Percentiles rank a stretch among this genome's conserved stretches.
These are phyloP conservation scores for Aureobasidium namibiae DNA, from an alignment of 2,329 filamentous ascomycete genomes.

Conservation along the genomic window DNA sequence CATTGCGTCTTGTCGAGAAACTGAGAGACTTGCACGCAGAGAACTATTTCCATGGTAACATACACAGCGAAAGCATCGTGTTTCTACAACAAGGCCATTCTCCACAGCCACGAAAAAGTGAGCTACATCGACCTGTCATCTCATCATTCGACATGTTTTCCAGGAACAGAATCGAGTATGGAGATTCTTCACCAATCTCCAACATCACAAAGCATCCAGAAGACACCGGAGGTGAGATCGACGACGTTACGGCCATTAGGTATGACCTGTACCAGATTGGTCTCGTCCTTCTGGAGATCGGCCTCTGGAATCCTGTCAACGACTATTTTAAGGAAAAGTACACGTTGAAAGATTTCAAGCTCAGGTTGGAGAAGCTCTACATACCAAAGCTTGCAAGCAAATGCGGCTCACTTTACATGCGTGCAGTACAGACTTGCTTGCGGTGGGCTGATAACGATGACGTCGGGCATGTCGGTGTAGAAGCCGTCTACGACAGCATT, in stretches of 20 bases:
- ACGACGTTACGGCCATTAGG: conserved; percentile 40
- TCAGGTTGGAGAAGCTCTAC: conserved; percentile 55
- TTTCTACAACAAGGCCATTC: conserved; percentile 48
- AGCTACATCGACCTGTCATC: conserved; percentile 60
- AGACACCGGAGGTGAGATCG: conserved; percentile 28
- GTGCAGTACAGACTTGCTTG: conserved; percentile 64
- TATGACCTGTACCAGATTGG: conserved; percentile 66
- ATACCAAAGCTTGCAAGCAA: conserved; percentile 56
- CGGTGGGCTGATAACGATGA: conserved; percentile 51
- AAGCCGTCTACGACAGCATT: conserved; percentile 21
- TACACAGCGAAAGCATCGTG: conserved; percentile 58
- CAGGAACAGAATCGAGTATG: conserved; percentile 48
- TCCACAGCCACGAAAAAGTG: conserved; percentile 34
- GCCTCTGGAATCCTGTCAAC: conserved; percentile 62
- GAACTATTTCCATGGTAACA: conserved; percentile 61
- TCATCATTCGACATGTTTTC: conserved; percentile 70
- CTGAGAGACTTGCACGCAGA: conserved; percentile 65
- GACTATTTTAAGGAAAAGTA: conserved; percentile 53
- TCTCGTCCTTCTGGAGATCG: conserved; percentile 65
- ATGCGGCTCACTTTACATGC: conserved; percentile 68
- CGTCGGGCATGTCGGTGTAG: conserved; percentile 11
- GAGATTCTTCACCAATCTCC: conserved; percentile 35
- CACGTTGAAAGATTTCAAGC: conserved; percentile 52
- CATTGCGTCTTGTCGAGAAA: conserved; percentile 62
- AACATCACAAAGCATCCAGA: conserved; percentile 25